Base-by-base conservation (phyloP, 495 filamentous ascomycete species). In the Durotheca rogersii region DNA sequence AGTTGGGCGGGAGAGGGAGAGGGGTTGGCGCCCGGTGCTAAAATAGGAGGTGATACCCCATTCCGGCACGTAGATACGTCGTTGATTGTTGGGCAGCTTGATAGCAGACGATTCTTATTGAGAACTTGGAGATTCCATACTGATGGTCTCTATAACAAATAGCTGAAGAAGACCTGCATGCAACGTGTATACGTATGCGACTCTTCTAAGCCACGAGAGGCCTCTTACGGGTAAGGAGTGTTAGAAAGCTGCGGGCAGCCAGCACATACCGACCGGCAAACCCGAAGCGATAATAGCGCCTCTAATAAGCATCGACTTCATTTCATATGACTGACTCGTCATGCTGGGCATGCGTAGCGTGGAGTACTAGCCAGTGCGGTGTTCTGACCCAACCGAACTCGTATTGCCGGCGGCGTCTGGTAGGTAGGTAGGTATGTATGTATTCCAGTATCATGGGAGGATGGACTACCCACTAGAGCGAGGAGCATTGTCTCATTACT, bases 301-400 rank as follows among this genome's bases (percentile, higher is more conserved):
- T 53, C 23, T 39, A 59, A 54, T 49, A 54, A 50, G 50, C 56
- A 59, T 54, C 32, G 12, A 39, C 18, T 58, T 44, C 16, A 46
- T 53, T 59, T 59, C 56, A 59, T 59, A 50, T 59, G 56, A 59
- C 56, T 41, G 43, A 54, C 40, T 51, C 25, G 41, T 54, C 46
- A 59, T 59, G 56, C 47, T 37, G 45, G 56, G 45, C 20, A 15
- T 40, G 12, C 45, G 25, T 36, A 53, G 23, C 9, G 23, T 37
- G 50, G 48, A 49, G n/a, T n/a, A n/a, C n/a, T n/a, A n/a, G n/a
- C n/a, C n/a, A n/a, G n/a, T n/a, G n/a, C n/a, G n/a, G n/a, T 29
- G 44, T 32, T 48, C 40, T 25, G 41, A 44, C 15, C 46, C 31
- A 14, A 17, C 4, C 2, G 15, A 21, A 34, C 19, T 29, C 48